These are phyloP conservation scores for Kluyveromyces wickerhamii DNA, from an alignment of 805 yeast species.

Conservation along the genomic window DNA sequence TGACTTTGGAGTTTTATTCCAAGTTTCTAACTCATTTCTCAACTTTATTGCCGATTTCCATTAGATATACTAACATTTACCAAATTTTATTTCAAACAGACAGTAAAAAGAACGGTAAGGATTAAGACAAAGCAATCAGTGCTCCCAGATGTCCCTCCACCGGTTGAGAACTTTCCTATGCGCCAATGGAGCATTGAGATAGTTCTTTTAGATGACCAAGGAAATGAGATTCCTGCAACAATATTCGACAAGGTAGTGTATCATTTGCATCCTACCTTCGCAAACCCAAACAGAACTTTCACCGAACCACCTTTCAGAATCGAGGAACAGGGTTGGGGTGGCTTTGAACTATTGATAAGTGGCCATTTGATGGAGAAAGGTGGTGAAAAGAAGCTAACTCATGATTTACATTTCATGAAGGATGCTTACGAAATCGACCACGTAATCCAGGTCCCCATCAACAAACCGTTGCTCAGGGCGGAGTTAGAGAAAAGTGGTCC, in stretches of 20 bases:
- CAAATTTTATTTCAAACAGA: constrained; percentile 24
- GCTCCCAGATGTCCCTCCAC: constrained; percentile 72
- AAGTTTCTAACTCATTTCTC: too few relatives aligned
- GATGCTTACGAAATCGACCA: constrained; percentile 76
- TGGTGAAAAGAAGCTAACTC: constrained; percentile 81
- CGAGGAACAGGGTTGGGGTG: constrained; percentile 98
- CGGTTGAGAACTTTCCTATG: constrained; percentile 88
- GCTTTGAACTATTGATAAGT: constrained; percentile 79
- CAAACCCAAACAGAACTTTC: constrained; percentile 74
- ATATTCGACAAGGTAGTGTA: constrained; percentile 90
- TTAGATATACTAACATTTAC: too few relatives aligned
- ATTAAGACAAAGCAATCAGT: constrained; percentile 81
- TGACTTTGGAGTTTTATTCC: too few relatives aligned
- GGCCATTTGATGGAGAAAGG: constrained; percentile 73
- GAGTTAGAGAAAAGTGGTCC: constrained; percentile 76
- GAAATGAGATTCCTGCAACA: constrained; percentile 76
- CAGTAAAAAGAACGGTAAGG: constrained; percentile 78
- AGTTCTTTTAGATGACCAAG: constrained; percentile 65
- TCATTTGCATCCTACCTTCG: constrained; percentile 90
- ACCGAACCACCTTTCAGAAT: constrained; percentile 80
- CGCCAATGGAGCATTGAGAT: constrained; percentile 87
- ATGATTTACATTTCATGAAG: constrained; percentile 80
- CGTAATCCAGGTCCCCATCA: constrained; percentile 64
- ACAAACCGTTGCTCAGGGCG: constrained; percentile 62
- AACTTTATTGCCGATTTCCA: too few relatives aligned